Conservation (phyloP, 202 grass and related monocot species). For the Musa balbisiana region DNA sequence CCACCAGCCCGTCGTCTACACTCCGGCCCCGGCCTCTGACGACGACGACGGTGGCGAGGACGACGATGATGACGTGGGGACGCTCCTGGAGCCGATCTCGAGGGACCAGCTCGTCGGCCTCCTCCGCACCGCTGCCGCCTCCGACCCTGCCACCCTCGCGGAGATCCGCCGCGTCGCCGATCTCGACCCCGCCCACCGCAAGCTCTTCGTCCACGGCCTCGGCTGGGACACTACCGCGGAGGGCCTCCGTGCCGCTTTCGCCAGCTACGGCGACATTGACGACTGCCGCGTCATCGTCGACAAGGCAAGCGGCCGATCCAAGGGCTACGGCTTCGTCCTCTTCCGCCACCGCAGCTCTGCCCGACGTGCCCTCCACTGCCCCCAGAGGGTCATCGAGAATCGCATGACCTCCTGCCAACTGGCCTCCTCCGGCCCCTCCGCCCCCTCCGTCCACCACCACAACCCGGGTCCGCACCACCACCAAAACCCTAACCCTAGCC, state of each 20-base stretch:
- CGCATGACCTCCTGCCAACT: conserved; percentile 90
- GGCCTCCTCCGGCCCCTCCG: conserved; percentile 63
- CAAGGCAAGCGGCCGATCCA: neutral
- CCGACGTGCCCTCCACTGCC: conserved; percentile 61
- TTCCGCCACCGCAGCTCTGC: conserved; percentile 68
- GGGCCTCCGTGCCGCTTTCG: conserved; percentile 29
- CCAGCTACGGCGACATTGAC: conserved; percentile 26
- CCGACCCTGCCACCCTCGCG: no score
- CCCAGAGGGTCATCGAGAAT: conserved; percentile 66
- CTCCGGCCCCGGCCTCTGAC: conserved; percentile 2
- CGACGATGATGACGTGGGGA: conserved; percentile 46
- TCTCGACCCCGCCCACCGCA: neutral
- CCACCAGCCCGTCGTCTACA: conserved; percentile 9
- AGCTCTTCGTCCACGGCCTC: neutral
- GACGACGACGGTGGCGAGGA: conserved; percentile 7
- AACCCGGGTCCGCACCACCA: conserved; percentile 5
- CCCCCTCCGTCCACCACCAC: conserved; percentile 26
- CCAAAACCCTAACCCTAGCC: conserved; percentile 31
- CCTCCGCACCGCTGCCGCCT: conserved; percentile 29
- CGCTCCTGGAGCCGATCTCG: conserved; percentile 70
- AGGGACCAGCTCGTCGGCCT: conserved; percentile 77
- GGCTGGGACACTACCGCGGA: neutral
- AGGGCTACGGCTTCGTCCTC: conserved; percentile 30
- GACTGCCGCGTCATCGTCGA: neutral
- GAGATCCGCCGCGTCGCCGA: neutral